Evolutionary conservation across 768 basidiomycete species (phyloP), one percentile per base, ranked within the genome.

Genomic region (Xerocomus potaroensis): DNA sequence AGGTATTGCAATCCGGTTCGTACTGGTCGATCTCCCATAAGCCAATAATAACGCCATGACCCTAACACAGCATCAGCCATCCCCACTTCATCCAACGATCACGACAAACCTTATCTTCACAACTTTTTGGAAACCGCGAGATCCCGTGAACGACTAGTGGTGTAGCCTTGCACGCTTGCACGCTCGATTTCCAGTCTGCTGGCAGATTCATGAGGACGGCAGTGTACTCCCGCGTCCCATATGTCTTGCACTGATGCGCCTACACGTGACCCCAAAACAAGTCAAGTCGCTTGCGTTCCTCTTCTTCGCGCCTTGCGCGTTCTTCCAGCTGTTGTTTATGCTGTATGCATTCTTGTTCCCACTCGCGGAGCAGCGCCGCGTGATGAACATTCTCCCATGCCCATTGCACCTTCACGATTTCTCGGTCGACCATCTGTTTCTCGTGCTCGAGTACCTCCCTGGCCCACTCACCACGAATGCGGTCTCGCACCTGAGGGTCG

Each of bases 131-230:
- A 3, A 51, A 11, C 34, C 51, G 33, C 0, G 51, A 40, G 10
- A 49, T 5, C 10, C 64, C 64, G 21, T 62, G 60, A 3, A 66
- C 37, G 11, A 55, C 52, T 1, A 62, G 47, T 0, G 60, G 50
- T 0, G 58, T 65, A 0, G 41, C 43, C 36, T 33, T 55, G 51
- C 64, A 65, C 0, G 62, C 60, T 5, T 54, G 50, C n/a, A 60
- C 9, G 7, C 52, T 53, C 30, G 50, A 53, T 6, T 33, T 30
- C 45, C 60, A 59, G 15, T 40, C 34, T 0, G 8, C 22, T 4
- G 65, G 67, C n/a, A 68, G 38, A 30, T 67, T 67, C 40, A 53
- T 54, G 3, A 69, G 46, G 5, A 47, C 43, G 0, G 68, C 68
- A 1, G 59, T 54, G 24, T 69, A 68, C 35, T 58, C 58, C 37